phyloP scores from a whole-genome alignment of 345 rosid species.

The Salix suchowensis region DNA sequence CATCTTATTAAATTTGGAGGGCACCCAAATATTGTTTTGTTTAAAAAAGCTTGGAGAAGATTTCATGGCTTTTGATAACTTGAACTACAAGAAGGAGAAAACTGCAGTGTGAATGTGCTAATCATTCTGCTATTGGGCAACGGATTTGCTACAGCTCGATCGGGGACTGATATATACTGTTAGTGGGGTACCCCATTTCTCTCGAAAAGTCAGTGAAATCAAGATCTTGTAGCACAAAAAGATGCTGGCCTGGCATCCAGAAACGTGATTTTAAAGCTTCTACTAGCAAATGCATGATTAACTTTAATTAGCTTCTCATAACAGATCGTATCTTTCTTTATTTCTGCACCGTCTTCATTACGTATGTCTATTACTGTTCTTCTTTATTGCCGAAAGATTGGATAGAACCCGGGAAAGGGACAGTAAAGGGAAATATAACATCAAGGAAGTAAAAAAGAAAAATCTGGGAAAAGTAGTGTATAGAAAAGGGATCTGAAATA shows the following conservation, averaged over 20 bases:
- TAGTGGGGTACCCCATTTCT: not conserved
- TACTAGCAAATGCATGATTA: not conserved
- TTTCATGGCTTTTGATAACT: not conserved
- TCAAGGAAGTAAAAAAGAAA: constrained; percentile 10
- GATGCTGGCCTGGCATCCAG: not conserved
- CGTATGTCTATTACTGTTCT: not conserved
- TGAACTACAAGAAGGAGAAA: not conserved
- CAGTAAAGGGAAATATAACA: constrained; percentile 9
- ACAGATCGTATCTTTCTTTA: constrained; percentile 11
- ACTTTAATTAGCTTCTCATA: not conserved
- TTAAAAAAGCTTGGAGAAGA: not conserved
- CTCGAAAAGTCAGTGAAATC: not conserved
- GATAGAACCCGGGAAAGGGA: not conserved
- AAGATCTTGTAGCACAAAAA: not conserved
- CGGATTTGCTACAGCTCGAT: not conserved
- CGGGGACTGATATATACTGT: not conserved
- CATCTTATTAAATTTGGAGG: not conserved
- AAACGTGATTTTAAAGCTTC: constrained; percentile 2
- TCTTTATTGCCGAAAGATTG: constrained; percentile 15
- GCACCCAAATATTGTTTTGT: not conserved
- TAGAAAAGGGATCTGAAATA: not conserved
- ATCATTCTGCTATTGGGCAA: too few relatives aligned
- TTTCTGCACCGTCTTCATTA: constrained; percentile 16
- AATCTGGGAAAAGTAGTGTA: constrained; percentile 16
- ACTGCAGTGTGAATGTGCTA: too few relatives aligned